Evolutionary conservation across 1,284 basidiomycete species (phyloP).

Genomic region (Cerioporus squamosus): DNA sequence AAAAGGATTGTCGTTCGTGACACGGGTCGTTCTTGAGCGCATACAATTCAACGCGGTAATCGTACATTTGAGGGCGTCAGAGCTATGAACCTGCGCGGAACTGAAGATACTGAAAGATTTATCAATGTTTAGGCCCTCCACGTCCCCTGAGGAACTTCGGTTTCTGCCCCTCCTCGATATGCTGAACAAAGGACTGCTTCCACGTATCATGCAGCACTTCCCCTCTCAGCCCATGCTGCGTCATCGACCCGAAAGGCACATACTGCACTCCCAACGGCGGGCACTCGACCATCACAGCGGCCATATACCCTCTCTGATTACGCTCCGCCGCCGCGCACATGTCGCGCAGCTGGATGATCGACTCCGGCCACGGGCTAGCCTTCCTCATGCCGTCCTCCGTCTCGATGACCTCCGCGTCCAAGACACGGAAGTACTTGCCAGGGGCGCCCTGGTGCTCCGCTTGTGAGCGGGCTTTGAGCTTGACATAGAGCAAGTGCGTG

Average conservation of each 20-base stretch:
- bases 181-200: slow-evolving; percentile 26
- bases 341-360: slow-evolving; percentile 22
- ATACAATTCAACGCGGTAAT: too few relatives aligned
- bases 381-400: slow-evolving; percentile 23
- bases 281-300: slow-evolving; percentile 32
- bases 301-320: slow-evolving; percentile 19
- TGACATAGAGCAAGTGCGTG: slow-evolving; percentile 30
- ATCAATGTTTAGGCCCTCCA: too few relatives aligned
- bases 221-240: slow-evolving; percentile 3
- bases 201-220: slow-evolving; percentile 18
- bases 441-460: slow-evolving; percentile 26
- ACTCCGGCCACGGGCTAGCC: slow-evolving; percentile 30
- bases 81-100: too few relatives aligned
- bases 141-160: neutral
- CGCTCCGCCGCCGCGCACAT: slow-evolving; percentile 28
- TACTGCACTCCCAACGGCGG: slow-evolving; percentile 31
- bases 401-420: slow-evolving; percentile 22
- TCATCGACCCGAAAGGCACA: slow-evolving; percentile 33
- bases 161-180: slow-evolving; percentile 26
- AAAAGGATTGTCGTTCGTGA: too few relatives aligned
- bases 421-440: slow-evolving; percentile 30
- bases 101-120: too few relatives aligned
- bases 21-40: too few relatives aligned
- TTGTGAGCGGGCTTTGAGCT: slow-evolving; percentile 18
- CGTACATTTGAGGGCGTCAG: too few relatives aligned